Evolutionary conservation across 306 rosid species (phyloP).

Genomic region (Clitoria ternatea): DNA sequence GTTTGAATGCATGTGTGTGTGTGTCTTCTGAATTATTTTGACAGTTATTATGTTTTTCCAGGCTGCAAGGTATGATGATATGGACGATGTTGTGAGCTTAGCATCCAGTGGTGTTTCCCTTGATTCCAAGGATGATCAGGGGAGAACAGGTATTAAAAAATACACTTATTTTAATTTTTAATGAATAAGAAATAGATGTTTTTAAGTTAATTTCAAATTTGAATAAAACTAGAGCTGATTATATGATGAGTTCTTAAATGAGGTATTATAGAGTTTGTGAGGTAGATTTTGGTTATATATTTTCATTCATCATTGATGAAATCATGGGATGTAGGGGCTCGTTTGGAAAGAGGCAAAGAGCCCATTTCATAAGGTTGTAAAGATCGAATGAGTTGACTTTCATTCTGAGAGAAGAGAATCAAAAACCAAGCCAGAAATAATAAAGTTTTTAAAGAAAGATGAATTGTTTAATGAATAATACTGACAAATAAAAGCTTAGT

Average conservation of each 20-base stretch:
- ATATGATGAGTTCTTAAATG: not conserved
- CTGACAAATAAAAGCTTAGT: not conserved
- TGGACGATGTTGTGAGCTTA: constrained; percentile 55
- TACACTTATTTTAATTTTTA: too few species aligned
- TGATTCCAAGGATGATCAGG: constrained; percentile 62
- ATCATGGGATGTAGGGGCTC: not conserved
- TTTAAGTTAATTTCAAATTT: not conserved
- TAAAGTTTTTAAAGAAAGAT: not conserved
- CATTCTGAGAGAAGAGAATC: not conserved
- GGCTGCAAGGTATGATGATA: constrained; percentile 79
- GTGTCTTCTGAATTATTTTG: not conserved
- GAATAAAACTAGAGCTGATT: not conserved
- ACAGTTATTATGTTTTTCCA: not conserved
- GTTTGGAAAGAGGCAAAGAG: not conserved
- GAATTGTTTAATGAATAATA: not conserved
- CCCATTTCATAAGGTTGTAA: not conserved
- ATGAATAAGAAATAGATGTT: not conserved
- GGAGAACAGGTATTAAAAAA: constrained; percentile 76
- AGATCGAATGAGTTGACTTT: not conserved
- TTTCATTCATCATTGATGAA: not conserved
- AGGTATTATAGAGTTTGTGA: not conserved
- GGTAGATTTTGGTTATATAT: not conserved
- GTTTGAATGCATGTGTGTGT: too few species aligned
- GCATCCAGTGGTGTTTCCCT: constrained; percentile 56
- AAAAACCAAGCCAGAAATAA: not conserved